These are phyloP conservation scores for Cyclostephanos tholiformis DNA, from an alignment of 108 stramenopile genomes.

Conservation along the genomic window DNA sequence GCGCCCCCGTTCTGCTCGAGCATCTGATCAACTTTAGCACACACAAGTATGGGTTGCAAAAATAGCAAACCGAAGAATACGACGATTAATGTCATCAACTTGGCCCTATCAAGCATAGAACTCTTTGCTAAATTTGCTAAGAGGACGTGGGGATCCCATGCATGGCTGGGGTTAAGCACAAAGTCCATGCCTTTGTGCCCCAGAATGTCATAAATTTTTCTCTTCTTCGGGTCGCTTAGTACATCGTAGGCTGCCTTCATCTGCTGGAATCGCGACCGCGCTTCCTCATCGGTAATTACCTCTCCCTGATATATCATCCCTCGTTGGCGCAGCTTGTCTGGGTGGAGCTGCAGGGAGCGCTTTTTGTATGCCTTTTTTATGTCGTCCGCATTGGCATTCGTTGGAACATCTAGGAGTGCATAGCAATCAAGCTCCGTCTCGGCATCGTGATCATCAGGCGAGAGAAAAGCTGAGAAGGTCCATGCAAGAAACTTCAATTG, in stretches of 20 bases:
- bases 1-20: constrained; percentile 51
- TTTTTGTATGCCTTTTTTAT: constrained; percentile 85
- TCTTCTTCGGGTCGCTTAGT: constrained; percentile 60
- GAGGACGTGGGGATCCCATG: constrained; percentile 56
- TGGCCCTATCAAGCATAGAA: constrained; percentile 54
- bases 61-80: constrained; percentile 51
- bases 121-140: constrained; percentile 69
- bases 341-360: constrained; percentile 69
- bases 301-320: constrained; percentile 50
- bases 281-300: constrained; percentile 58
- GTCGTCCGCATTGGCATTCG: constrained; percentile 62
- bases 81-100: constrained; percentile 59
- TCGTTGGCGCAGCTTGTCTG: constrained; percentile 85
- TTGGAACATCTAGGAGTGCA: constrained; percentile 58
- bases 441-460: constrained; percentile 54
- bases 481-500: constrained; percentile 57
- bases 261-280: constrained; percentile 63
- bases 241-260: constrained; percentile 81
- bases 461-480: constrained; percentile 69
- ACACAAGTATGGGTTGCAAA: constrained; percentile 77
- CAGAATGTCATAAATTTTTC: constrained; percentile 60
- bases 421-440: constrained; percentile 60
- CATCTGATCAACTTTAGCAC: constrained; percentile 74
- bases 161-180: constrained; percentile 46
- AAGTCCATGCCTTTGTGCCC: constrained; percentile 45